Conservation (phyloP, 192 early-diverging fungal species). For the Rhizoclosmatium sp. region DNA sequence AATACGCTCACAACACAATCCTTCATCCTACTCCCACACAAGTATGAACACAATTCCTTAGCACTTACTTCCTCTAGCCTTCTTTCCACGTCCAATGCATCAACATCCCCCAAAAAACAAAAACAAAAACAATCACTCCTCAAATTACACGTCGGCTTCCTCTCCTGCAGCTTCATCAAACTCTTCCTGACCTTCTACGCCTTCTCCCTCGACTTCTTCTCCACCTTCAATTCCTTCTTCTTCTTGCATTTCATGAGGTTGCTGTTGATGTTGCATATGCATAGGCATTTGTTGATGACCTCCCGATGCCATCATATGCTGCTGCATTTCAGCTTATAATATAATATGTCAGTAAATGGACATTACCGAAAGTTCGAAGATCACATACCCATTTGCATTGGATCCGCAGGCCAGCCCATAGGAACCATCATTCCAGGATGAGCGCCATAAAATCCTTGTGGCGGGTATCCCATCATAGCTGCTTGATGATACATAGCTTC, state of each 20-base stretch:
- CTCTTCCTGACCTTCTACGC: background rate
- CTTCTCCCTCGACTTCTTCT: background rate
- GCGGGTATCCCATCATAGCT: conserved; percentile 28
- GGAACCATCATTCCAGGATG: conserved; percentile 31
- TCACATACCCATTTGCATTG: conserved; percentile 35
- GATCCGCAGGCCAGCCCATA: conserved; percentile 26
- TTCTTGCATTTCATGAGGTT: background rate
- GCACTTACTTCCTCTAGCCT: too few species aligned
- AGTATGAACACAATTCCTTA: too few species aligned
- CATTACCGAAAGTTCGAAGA: background rate
- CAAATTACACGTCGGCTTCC: too few species aligned
- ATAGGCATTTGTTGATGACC: conserved; percentile 20
- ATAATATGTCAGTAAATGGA: background rate
- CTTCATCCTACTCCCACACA: too few species aligned
- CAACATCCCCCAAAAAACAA: too few species aligned
- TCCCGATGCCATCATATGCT: conserved; percentile 26
- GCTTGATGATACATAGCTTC: conserved; percentile 18
- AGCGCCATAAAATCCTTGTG: conserved; percentile 24
- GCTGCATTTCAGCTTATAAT: conserved; percentile 31
- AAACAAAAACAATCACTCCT: too few species aligned
- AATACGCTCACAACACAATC: too few species aligned
- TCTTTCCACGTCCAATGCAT: too few species aligned
- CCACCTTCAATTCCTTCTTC: background rate
- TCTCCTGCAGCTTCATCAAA: too few species aligned
- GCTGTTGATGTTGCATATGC: background rate